A percentile compares a stretch with the other conserved stretches of the same genome.
phyloP scores from a whole-genome alignment of 495 filamentous ascomycete species.

The Daldinia decipiens region DNA sequence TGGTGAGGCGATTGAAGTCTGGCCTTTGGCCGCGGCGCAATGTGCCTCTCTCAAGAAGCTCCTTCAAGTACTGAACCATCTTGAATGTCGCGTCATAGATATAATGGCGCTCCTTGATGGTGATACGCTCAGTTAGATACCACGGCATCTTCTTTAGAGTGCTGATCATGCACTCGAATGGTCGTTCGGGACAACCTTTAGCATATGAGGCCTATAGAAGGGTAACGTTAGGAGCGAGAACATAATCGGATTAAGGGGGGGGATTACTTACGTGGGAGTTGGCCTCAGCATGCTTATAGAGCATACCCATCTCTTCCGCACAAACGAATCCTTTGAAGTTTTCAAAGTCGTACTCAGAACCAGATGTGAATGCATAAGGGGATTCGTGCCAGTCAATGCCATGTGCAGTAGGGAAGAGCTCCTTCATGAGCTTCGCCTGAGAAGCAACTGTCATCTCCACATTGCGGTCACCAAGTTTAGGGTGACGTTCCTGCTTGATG shows the following conservation, averaged over 20 bases:
- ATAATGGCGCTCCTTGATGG: slow-evolving; percentile 67
- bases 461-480: slow-evolving; percentile 71
- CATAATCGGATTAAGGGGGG: slow-evolving; percentile 2
- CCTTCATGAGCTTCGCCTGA: slow-evolving; percentile 70
- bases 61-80: slow-evolving; percentile 54
- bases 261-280: slow-evolving; percentile 28
- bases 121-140: slow-evolving; percentile 70
- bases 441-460: slow-evolving; percentile 70
- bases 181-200: slow-evolving; percentile 72
- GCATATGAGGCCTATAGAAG: slow-evolving; percentile 69
- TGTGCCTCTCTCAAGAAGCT: slow-evolving; percentile 37
- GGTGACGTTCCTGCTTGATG: slow-evolving; percentile 53
- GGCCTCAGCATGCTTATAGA: slow-evolving; percentile 71
- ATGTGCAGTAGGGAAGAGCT: slow-evolving; percentile 73
- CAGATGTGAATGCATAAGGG: slow-evolving; percentile 56
- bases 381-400: slow-evolving; percentile 69
- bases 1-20: slow-evolving; percentile 55
- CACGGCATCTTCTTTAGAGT: slow-evolving; percentile 82
- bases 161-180: slow-evolving; percentile 79
- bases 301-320: slow-evolving; percentile 73
- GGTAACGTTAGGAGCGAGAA: slow-evolving; percentile 21
- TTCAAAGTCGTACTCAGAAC: slow-evolving; percentile 63
- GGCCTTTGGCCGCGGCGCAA: not conserved
- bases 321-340: slow-evolving; percentile 77
- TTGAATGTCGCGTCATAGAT: slow-evolving; percentile 63